These are phyloP conservation scores for Pholiota conissans DNA, from an alignment of 768 basidiomycete species.

Conservation along the genomic window DNA sequence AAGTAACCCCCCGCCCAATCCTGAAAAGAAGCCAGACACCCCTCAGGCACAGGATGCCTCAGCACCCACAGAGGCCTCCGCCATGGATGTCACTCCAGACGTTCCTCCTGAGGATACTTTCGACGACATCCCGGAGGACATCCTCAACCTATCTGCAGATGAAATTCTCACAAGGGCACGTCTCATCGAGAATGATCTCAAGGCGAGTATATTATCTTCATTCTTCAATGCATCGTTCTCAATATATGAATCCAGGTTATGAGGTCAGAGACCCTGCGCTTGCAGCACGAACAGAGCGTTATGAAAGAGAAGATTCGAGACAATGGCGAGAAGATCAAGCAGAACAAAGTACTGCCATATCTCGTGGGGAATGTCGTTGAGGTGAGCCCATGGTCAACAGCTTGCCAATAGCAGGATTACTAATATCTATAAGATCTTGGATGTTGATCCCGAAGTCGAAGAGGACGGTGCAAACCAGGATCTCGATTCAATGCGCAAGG, in stretches of 20 bases:
- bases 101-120: conserved; percentile 74
- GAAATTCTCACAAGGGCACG: conserved; percentile 89
- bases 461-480: conserved; percentile 97
- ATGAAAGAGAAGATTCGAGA: conserved; percentile 99
- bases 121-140: conserved; percentile 91
- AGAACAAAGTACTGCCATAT: conserved; percentile 98
- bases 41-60: conserved; percentile 33
- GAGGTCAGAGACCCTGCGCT: conserved; percentile 88
- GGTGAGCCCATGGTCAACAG: conserved; percentile 43
- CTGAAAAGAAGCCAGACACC: conserved; percentile 54
- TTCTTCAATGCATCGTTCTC: not conserved
- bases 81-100: conserved; percentile 80
- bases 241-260: conserved; percentile 73
- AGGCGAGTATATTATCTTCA: conserved; percentile 45
- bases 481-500: conserved; percentile 92
- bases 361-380: conserved; percentile 98
- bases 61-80: conserved; percentile 28
- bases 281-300: conserved; percentile 91
- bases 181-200: conserved; percentile 96
- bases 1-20: conserved; percentile 46
- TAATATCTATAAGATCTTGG: conserved; percentile 66
- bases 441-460: conserved; percentile 91
- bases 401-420: not conserved
- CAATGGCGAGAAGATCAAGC: conserved; percentile 97
- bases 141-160: conserved; percentile 74